phyloP scores from a whole-genome alignment of 2,329 filamentous ascomycete genomes.

The Blastomyces parvus region DNA sequence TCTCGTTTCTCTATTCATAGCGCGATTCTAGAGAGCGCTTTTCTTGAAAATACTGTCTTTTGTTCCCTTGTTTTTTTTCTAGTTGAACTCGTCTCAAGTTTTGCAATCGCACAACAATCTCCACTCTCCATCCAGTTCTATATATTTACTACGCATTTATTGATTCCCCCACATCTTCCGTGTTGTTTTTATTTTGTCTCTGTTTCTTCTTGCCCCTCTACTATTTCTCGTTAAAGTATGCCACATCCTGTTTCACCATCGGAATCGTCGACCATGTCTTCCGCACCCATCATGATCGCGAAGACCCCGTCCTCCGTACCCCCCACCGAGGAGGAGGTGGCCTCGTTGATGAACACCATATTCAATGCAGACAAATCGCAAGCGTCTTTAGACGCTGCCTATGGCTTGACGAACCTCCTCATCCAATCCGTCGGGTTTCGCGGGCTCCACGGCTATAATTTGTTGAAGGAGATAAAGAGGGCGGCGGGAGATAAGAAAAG shows the following conservation, averaged over 20 bases:
- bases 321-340: slow-evolving; percentile 51
- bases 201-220: background rate
- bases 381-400: slow-evolving; percentile 58
- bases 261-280: slow-evolving; percentile 34
- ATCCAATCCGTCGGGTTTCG: slow-evolving; percentile 56
- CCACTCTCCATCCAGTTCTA: background rate
- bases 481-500: slow-evolving; percentile 91
- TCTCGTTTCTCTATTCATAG: background rate
- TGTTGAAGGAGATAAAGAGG: slow-evolving; percentile 59
- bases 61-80: background rate
- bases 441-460: slow-evolving; percentile 52
- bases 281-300: slow-evolving; percentile 24
- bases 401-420: slow-evolving; percentile 54
- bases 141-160: background rate
- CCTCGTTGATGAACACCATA: slow-evolving; percentile 54
- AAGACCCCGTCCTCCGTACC: slow-evolving; percentile 12
- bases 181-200: background rate
- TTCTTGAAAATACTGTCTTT: slow-evolving; percentile 3
- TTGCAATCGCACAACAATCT: slow-evolving; percentile 1
- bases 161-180: background rate
- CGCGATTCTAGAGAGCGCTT: background rate
- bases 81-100: background rate
- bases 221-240: slow-evolving; percentile 27
- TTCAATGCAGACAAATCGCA: slow-evolving; percentile 61
- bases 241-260: slow-evolving; percentile 38